phyloP scores from a whole-genome alignment of 2,329 filamentous ascomycete species.

The Geoglossum cookeanum region DNA sequence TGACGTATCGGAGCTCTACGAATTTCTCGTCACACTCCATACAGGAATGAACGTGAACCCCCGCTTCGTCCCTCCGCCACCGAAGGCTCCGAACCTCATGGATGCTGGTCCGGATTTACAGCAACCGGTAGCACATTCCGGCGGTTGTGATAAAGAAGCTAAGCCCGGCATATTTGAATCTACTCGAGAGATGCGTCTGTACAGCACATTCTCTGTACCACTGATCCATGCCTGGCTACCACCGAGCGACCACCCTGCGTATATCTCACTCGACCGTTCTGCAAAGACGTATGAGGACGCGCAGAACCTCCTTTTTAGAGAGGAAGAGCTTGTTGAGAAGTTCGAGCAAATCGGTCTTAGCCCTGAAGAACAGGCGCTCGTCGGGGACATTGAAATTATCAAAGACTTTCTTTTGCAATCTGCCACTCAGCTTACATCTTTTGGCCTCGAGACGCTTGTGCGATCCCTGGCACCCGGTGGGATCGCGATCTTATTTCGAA shows the following conservation, averaged over 20 bases:
- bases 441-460: slow-evolving; percentile 58
- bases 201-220: slow-evolving; percentile 73
- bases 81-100: slow-evolving; percentile 24
- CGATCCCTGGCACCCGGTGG: slow-evolving; percentile 54
- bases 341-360: slow-evolving; percentile 44
- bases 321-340: slow-evolving; percentile 75
- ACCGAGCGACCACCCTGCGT: slow-evolving; percentile 42
- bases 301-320: slow-evolving; percentile 70
- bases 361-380: slow-evolving; percentile 54
- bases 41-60: slow-evolving; percentile 99
- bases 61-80: slow-evolving; percentile 45
- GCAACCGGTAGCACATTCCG: slow-evolving; percentile 12
- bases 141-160: slow-evolving; percentile 28
- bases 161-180: slow-evolving; percentile 51
- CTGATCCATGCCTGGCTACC: slow-evolving; percentile 90
- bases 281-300: slow-evolving; percentile 81
- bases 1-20: slow-evolving; percentile 73
- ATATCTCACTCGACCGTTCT: slow-evolving; percentile 50
- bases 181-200: slow-evolving; percentile 76
- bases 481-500: slow-evolving; percentile 82
- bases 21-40: slow-evolving; percentile 71
- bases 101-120: slow-evolving; percentile 8
- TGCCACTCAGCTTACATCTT: slow-evolving; percentile 70
- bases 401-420: slow-evolving; percentile 63
- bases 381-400: slow-evolving; percentile 69